These are phyloP conservation scores for Triticum dicoccoides DNA, from an alignment of 176 grass and related monocot species.

Conservation along the genomic window DNA sequence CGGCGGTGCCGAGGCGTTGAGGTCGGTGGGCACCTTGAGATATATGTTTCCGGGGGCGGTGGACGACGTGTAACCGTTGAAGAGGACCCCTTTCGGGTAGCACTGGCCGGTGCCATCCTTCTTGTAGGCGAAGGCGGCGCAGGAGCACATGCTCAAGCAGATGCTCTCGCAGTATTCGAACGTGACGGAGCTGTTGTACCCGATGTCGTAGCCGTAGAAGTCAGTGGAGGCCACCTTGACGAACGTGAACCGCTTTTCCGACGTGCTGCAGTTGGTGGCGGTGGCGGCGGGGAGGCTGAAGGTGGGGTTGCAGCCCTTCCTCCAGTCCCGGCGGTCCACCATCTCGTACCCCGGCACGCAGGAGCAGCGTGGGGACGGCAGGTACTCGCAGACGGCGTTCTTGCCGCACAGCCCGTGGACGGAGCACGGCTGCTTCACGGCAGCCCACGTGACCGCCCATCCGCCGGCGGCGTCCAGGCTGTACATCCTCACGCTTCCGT, in stretches of 20 bases:
- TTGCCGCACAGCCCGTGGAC: slow-evolving; percentile 26
- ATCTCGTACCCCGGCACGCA: slow-evolving; percentile 45
- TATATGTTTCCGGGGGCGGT: neutral
- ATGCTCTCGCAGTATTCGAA: slow-evolving; percentile 26
- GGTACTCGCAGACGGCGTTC: neutral
- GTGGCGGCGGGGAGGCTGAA: neutral
- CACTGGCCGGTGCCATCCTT: neutral
- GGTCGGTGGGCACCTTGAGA: neutral
- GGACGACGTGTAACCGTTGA: neutral
- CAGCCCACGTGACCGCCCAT: slow-evolving; percentile 39
- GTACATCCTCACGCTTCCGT: slow-evolving; percentile 53
- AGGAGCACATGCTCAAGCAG: neutral
- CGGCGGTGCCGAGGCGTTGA: neutral
- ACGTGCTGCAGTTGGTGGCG: neutral
- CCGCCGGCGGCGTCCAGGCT: neutral
- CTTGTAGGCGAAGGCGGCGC: neutral
- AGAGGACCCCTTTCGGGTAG: slow-evolving; percentile 31
- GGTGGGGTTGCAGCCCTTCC: neutral
- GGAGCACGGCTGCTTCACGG: slow-evolving; percentile 8
- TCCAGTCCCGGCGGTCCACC: slow-evolving; percentile 11
- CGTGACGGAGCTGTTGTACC: neutral
- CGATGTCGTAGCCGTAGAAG: slow-evolving; percentile 49
- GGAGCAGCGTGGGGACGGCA: neutral
- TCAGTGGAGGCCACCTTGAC: slow-evolving; percentile 6
- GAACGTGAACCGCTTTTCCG: neutral